Evolutionary conservation across 768 basidiomycete species (phyloP).

Genomic region (Hygrocybe punicea): DNA sequence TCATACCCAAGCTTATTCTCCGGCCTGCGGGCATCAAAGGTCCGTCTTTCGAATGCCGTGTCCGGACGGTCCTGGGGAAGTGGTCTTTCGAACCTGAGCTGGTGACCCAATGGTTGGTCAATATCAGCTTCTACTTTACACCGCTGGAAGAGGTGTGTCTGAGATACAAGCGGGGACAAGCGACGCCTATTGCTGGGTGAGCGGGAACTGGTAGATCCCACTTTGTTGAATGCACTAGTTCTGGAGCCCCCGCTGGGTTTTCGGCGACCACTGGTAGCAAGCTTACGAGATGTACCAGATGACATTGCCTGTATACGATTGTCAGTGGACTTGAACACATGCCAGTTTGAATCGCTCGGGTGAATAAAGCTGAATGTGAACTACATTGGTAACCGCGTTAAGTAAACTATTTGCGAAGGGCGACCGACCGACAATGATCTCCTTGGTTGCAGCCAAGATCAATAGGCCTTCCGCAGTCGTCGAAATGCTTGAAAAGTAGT

Average conservation of each 20-base stretch:
- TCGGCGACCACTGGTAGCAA: background rate
- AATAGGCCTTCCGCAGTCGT: constrained; percentile 41
- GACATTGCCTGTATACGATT: background rate
- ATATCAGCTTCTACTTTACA: constrained; percentile 27
- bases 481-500: constrained; percentile 43
- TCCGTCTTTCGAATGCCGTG: background rate
- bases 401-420: background rate
- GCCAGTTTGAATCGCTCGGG: constrained; percentile 47
- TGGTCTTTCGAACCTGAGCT: background rate
- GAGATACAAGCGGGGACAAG: constrained; percentile 39
- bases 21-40: too few relatives aligned
- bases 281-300: background rate
- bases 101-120: constrained; percentile 1
- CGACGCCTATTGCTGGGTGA: background rate
- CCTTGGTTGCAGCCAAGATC: constrained; percentile 48
- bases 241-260: too few relatives aligned
- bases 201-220: too few relatives aligned
- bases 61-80: background rate
- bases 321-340: background rate
- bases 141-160: constrained; percentile 43
- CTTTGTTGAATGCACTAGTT: too few relatives aligned
- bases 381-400: background rate
- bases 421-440: constrained; percentile 47
- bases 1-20: too few relatives aligned
- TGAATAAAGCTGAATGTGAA: constrained; percentile 44